Conservation (phyloP, 768 basidiomycete species). For the Calocybe indica region DNA sequence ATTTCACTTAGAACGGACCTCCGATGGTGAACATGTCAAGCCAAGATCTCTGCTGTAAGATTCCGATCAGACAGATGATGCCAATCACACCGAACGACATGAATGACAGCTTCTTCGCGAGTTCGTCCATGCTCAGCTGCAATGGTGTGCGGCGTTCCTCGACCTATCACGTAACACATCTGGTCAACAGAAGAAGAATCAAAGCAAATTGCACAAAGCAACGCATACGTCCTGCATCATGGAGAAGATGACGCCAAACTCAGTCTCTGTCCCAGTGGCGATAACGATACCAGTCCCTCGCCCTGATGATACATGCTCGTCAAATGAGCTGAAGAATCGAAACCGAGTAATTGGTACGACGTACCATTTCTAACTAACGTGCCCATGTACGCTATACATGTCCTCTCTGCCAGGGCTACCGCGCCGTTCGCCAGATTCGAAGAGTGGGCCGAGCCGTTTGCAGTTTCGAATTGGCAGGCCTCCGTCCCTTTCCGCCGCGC, state of each 20-base stretch:
- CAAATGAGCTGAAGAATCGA: not conserved
- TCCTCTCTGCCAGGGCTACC: slow-evolving; percentile 73
- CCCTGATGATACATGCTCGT: slow-evolving; percentile 32
- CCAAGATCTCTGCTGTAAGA: slow-evolving; percentile 82
- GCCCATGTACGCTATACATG: slow-evolving; percentile 93
- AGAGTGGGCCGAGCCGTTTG: slow-evolving; percentile 27
- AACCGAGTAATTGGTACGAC: slow-evolving; percentile 13
- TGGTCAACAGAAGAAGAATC: slow-evolving; percentile 1
- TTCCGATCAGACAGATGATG: slow-evolving; percentile 85
- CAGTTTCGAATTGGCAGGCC: slow-evolving; percentile 41
- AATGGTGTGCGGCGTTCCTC: slow-evolving; percentile 92
- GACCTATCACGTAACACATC: slow-evolving; percentile 31
- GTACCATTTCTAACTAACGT: slow-evolving; percentile 86
- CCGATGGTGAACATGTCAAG: slow-evolving; percentile 99
- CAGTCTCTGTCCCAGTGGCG: slow-evolving; percentile 79
- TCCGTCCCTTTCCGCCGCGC: slow-evolving; percentile 64
- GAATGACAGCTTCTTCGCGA: slow-evolving; percentile 86
- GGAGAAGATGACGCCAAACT: slow-evolving; percentile 94
- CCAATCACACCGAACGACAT: slow-evolving; percentile 94
- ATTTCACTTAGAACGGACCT: slow-evolving; percentile 43
- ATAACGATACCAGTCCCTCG: slow-evolving; percentile 85
- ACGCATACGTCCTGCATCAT: slow-evolving; percentile 91
- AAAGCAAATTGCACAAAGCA: slow-evolving; percentile 3
- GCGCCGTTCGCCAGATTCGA: no score
- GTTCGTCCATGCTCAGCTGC: slow-evolving; percentile 93